A percentile compares a stretch with the other conserved stretches of the same genome.
Evolutionary conservation across 2,329 filamentous ascomycete species (phyloP).

Genomic region (Phaeosphaeriaceae sp.): DNA sequence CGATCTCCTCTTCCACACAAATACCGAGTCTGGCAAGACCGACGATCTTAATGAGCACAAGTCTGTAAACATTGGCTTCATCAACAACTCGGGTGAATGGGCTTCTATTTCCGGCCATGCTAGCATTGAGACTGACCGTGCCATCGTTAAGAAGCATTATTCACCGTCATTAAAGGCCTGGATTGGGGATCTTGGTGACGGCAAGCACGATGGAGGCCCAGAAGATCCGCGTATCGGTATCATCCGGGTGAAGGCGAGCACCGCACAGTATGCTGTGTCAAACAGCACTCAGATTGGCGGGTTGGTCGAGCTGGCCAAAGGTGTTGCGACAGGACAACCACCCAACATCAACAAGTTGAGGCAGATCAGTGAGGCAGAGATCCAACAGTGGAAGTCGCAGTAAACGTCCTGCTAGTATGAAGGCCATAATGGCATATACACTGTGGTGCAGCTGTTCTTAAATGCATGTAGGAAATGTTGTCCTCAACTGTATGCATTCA

Average conservation of each 20-base stretch:
- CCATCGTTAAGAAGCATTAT: slow-evolving; percentile 72
- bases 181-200: slow-evolving; percentile 81
- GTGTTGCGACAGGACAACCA: slow-evolving; percentile 72
- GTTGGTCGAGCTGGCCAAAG: slow-evolving; percentile 75
- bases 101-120: slow-evolving; percentile 81
- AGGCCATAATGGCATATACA: neutral
- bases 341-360: slow-evolving; percentile 77
- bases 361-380: slow-evolving; percentile 66
- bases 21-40: slow-evolving; percentile 88
- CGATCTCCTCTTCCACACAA: slow-evolving; percentile 89
- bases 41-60: slow-evolving; percentile 76
- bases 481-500: neutral
- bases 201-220: slow-evolving; percentile 79
- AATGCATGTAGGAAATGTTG: neutral
- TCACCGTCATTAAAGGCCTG: slow-evolving; percentile 76
- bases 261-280: slow-evolving; percentile 73
- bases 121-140: slow-evolving; percentile 71
- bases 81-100: slow-evolving; percentile 80
- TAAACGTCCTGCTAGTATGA: slow-evolving; percentile 19
- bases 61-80: slow-evolving; percentile 81
- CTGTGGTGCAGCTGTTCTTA: neutral
- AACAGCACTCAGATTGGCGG: slow-evolving; percentile 68
- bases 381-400: slow-evolving; percentile 45
- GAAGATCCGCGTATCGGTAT: slow-evolving; percentile 82
- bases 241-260: slow-evolving; percentile 76